These are phyloP conservation scores for Pseudogymnoascus sp. DNA, from an alignment of 2,329 filamentous ascomycete genomes.

Conservation along the genomic window DNA sequence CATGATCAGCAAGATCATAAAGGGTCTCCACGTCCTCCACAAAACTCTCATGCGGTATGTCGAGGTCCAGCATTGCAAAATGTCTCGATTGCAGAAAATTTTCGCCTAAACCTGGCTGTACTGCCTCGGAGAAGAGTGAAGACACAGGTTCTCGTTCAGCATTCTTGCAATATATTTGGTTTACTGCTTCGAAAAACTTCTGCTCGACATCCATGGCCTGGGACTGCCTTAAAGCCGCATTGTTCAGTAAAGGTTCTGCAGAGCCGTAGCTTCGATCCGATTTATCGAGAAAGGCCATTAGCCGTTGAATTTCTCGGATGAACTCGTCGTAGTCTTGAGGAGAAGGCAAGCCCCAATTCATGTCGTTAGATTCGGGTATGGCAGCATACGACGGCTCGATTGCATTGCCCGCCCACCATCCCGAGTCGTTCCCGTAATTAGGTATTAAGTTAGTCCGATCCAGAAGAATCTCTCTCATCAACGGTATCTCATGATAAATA, in stretches of 20 bases:
- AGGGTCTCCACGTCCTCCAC: slow-evolving; percentile 20
- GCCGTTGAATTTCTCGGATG: slow-evolving; percentile 49
- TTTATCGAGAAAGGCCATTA: slow-evolving; percentile 55
- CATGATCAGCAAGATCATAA: slow-evolving; percentile 28
- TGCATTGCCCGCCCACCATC: slow-evolving; percentile 54
- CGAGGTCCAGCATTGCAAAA: slow-evolving; percentile 27
- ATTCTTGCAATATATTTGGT: not conserved
- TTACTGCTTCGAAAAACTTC: slow-evolving; percentile 18
- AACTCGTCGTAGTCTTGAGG: slow-evolving; percentile 31
- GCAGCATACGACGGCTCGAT: slow-evolving; percentile 29
- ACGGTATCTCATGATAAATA: slow-evolving; percentile 52
- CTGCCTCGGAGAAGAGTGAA: slow-evolving; percentile 9
- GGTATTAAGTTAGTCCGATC: slow-evolving; percentile 33
- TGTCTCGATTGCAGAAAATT: slow-evolving; percentile 11
- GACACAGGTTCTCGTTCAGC: slow-evolving; percentile 9
- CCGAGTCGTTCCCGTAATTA: slow-evolving; percentile 46
- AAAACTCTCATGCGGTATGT: slow-evolving; percentile 20
- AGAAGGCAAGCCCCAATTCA: not conserved
- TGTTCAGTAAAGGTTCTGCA: slow-evolving; percentile 37
- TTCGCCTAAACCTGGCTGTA: slow-evolving; percentile 5
- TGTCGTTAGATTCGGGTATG: slow-evolving; percentile 13
- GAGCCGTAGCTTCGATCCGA: slow-evolving; percentile 54
- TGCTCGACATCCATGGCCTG: slow-evolving; percentile 18
- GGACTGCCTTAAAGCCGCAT: slow-evolving; percentile 19
- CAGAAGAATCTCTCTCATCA: slow-evolving; percentile 48